Percentiles rank a stretch among this genome's conserved stretches.
These are phyloP conservation scores for Lentinula raphanica DNA, from an alignment of 768 basidiomycete genomes.

Conservation along the genomic window DNA sequence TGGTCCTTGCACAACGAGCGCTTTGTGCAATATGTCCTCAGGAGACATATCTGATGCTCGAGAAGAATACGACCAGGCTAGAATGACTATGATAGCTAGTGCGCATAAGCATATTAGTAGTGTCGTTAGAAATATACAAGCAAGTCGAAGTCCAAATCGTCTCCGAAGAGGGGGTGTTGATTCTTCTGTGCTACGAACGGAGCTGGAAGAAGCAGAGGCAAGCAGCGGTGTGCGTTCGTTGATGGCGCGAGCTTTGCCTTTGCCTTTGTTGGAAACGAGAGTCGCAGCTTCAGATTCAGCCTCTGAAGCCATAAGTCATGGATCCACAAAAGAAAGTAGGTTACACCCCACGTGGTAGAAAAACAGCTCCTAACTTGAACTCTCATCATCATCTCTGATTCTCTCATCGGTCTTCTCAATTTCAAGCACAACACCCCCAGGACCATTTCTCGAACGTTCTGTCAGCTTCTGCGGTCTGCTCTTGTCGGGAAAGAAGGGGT, in stretches of 20 bases:
- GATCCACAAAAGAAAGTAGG: background rate
- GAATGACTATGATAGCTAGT: slow-evolving; percentile 38
- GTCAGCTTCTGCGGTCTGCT: too few species aligned
- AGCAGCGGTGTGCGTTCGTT: slow-evolving; percentile 6
- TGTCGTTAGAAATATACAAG: slow-evolving; percentile 52
- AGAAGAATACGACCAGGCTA: slow-evolving; percentile 66
- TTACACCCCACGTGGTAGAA: too few species aligned
- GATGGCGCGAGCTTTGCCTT: slow-evolving; percentile 2
- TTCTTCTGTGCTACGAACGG: background rate
- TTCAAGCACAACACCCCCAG: too few species aligned
- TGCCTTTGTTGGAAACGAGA: background rate
- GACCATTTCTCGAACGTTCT: too few species aligned
- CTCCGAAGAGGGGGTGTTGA: slow-evolving; percentile 17
- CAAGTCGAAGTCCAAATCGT: slow-evolving; percentile 32
- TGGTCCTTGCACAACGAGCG: slow-evolving; percentile 55
- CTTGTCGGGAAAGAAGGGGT: too few species aligned
- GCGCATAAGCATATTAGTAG: slow-evolving; percentile 41
- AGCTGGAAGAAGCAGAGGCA: background rate
- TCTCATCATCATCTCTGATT: too few species aligned
- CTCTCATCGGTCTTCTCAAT: too few species aligned
- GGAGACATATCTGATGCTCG: slow-evolving; percentile 47
- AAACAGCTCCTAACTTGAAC: too few species aligned
- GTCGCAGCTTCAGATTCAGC: background rate
- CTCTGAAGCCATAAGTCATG: background rate
- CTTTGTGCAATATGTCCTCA: slow-evolving; percentile 52